Conservation (phyloP, 2,329 filamentous ascomycete species). For the Rhynchosporium graminicola region DNA sequence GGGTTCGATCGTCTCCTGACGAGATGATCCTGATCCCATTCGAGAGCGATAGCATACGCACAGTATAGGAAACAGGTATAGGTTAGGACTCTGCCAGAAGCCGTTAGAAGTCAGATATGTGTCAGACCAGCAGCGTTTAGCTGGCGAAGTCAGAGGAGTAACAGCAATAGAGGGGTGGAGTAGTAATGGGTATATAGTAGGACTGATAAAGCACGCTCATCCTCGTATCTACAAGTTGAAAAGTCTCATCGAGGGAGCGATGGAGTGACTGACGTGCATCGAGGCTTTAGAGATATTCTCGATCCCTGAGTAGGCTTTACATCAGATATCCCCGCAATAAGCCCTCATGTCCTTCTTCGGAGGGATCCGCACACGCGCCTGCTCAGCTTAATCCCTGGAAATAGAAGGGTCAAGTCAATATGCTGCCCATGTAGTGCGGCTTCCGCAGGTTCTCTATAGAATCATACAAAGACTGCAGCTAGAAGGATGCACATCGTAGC, state of each 20-base stretch:
- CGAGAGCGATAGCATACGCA: background rate
- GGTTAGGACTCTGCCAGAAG: background rate
- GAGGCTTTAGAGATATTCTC: background rate
- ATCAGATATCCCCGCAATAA: background rate
- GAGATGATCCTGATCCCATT: conserved; percentile 3
- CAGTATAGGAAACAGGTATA: background rate
- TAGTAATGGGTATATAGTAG: background rate
- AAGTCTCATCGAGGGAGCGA: background rate
- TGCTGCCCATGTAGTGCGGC: background rate
- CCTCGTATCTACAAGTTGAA: background rate
- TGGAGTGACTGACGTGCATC: background rate
- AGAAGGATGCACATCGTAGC: background rate
- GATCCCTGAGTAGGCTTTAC: background rate
- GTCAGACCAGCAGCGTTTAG: background rate
- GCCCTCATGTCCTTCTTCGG: background rate
- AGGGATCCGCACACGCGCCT: background rate
- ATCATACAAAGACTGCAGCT: background rate
- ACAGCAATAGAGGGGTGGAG: background rate
- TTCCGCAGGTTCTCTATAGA: background rate
- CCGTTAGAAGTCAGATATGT: background rate
- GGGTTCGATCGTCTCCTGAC: background rate
- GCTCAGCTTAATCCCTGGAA: background rate
- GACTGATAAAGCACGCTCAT: background rate
- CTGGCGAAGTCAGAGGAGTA: background rate
- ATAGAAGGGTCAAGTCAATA: background rate